These are phyloP conservation scores for Lachnellula occidentalis DNA, from an alignment of 2,329 filamentous ascomycete genomes.

Conservation along the genomic window DNA sequence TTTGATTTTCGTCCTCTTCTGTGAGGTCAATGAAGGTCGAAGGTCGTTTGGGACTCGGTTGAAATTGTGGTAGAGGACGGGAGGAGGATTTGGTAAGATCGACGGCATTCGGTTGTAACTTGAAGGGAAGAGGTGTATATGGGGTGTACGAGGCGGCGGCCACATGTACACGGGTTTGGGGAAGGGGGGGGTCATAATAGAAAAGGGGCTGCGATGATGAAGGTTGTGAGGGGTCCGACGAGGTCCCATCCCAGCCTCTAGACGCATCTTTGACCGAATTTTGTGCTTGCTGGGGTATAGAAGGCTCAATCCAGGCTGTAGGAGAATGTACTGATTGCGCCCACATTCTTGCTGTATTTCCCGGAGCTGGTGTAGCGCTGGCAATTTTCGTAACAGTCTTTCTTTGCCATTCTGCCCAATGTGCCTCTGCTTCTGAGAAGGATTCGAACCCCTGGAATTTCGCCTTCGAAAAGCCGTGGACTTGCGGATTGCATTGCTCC, in stretches of 20 bases:
- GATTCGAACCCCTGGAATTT: slow-evolving; percentile 7
- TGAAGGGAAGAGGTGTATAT: neutral
- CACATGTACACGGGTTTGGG: neutral
- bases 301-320: neutral
- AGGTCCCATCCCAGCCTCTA: neutral
- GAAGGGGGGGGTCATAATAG: neutral
- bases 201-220: neutral
- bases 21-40: neutral
- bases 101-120: neutral
- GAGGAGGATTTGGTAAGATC: neutral
- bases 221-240: neutral
- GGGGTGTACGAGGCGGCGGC: neutral
- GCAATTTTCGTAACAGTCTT: neutral
- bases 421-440: neutral
- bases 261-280: neutral
- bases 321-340: neutral
- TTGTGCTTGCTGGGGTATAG: neutral
- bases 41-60: neutral
- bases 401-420: slow-evolving; percentile 11
- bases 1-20: neutral
- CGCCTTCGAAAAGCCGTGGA: slow-evolving; percentile 4
- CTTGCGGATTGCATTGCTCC: slow-evolving; percentile 11
- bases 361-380: neutral
- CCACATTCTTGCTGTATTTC: neutral
- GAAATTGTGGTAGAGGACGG: neutral